Base-by-base conservation (phyloP, 83 land plant genomes). In the Isoetes engelmannii region DNA sequence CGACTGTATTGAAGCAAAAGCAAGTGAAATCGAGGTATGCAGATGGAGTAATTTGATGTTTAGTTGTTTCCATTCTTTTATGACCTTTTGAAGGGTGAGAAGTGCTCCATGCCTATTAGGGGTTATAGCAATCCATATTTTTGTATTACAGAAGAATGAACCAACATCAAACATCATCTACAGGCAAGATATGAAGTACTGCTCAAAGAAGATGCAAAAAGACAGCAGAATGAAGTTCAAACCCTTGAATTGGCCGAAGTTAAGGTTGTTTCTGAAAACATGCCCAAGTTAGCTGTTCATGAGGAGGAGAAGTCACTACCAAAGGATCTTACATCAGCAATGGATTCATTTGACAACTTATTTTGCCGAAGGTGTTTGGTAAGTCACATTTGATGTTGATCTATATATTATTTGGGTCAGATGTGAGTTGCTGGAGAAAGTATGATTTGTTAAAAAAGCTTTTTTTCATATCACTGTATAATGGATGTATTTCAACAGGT, bases 321-420 rank as follows among this genome's bases (percentile, higher is more conserved):
- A 48, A 90, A 86, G 71, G 89, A 85, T 70, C 86, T 95, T 10
- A 61, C 73, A 78, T 81, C 85, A 61, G 91, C 99, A 37, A 81
- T 95, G 80, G 97, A 91, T 84, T 95, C 99, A 50, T 91, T 95
- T 78, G 99, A 95, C 69, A 91, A 86, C 69, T 81, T 91, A 47
- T 95, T 95, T 71, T 95, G 99, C 66, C 89, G 99, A 0, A 89
- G 99, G 54, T 95, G 99, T 82, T 73, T 95, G 91, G 97, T 95
- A 83, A 61, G 81, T 7, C 17, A 2, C 37, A 28, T 28, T 28
- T 0, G 37, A 28, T 28, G 37, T 28, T 28, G 37, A 28, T 28
- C 37, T 28, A 28, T 28, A 2, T 28, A 28, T 28, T 28, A 28
- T 28, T 28, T 28, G 37, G 1, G 37, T 28, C 37, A 28, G 37